Percentiles rank a stretch among this genome's conserved stretches.
These are phyloP conservation scores for Jatropha podagrica DNA, from an alignment of 441 rosid genomes.

Conservation along the genomic window DNA sequence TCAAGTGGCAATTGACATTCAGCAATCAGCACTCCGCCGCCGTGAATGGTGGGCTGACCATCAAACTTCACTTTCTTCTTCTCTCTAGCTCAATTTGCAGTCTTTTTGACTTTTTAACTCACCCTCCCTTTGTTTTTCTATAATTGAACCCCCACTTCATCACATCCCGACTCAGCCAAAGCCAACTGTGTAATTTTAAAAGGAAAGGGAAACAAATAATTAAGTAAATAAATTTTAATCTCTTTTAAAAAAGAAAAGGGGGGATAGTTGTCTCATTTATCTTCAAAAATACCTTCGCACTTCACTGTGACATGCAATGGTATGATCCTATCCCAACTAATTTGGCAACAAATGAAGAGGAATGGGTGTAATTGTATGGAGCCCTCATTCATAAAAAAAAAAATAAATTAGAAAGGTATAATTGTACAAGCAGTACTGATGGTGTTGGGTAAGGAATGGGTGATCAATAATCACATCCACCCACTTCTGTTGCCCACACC, in stretches of 20 bases:
- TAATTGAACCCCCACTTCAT: too few relatives aligned
- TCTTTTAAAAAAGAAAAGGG: too few relatives aligned
- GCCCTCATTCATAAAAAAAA: not conserved
- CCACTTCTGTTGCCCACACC: slow-evolving; percentile 13
- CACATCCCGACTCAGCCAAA: too few relatives aligned
- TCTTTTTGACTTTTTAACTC: not conserved
- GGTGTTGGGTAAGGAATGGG: slow-evolving; percentile 9
- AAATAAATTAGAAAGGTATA: not conserved
- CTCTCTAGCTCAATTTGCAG: not conserved
- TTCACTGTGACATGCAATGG: too few relatives aligned
- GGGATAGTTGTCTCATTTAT: too few relatives aligned
- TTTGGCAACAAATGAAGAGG: not conserved
- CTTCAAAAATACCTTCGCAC: too few relatives aligned
- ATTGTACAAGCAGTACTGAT: slow-evolving; percentile 15
- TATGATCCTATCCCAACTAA: not conserved
- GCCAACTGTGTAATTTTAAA: too few relatives aligned
- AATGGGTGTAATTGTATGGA: not conserved
- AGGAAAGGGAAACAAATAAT: too few relatives aligned
- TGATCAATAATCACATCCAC: slow-evolving; percentile 23
- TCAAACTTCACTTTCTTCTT: not conserved
- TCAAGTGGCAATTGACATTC: too few relatives aligned
- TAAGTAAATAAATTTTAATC: too few relatives aligned
- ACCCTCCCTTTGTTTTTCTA: too few relatives aligned
- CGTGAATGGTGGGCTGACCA: slow-evolving; percentile 30
- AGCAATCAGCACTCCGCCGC: not conserved